Evolutionary conservation across 176 grass and related monocot species (phyloP), one percentile per base, ranked within the genome.

Genomic region (Elymus sibiricus): DNA sequence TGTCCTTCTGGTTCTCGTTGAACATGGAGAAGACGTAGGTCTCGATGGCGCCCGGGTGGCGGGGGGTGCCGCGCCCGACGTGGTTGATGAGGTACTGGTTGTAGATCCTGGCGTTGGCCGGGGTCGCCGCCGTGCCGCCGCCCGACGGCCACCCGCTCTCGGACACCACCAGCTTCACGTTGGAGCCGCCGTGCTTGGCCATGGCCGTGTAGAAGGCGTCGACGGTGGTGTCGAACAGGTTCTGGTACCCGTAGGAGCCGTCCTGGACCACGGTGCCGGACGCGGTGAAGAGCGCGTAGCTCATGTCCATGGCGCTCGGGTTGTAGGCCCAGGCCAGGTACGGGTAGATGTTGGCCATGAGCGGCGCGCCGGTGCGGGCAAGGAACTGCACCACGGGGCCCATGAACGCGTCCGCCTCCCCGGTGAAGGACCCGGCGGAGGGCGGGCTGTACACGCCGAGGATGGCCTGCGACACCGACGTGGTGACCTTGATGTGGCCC

Each of bases 21-120:
- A 97, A 97, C 90, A 97, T 93, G 49, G 86, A 77, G 74, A 91
- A 97, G 49, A 97, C 9, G 78, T 91, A 94, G 0, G 92, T 89
- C 88, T 97, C 92, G 35, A 94, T 86, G 35, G 63, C 17, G 27
- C 90, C 93, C 0, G 90, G 78, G 70, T 80, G 93, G 9, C 89
- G 34, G 25, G 95, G 95, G 37, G 95, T 94, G 25, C 92, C 95
- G 5, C 72, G 28, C 0, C 84, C 22, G 74, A 97, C 92, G 37
- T 91, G 92, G 74, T 86, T 89, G 46, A 97, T 69, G 9, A 94
- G 79, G 72, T 97, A 74, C 86, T 97, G 92, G 82, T 97, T 94
- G 85, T 97, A 97, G 6, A 86, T 74, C 53, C 83, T 80, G 0
- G 92, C 92, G 77, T 94, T 94, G 8, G 80, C 51, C 3, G 87